Evolutionary conservation across 2,329 filamentous ascomycete genomes (phyloP), one percentile per base, ranked within the genome.

Genomic region (Colletotrichum incanum): DNA sequence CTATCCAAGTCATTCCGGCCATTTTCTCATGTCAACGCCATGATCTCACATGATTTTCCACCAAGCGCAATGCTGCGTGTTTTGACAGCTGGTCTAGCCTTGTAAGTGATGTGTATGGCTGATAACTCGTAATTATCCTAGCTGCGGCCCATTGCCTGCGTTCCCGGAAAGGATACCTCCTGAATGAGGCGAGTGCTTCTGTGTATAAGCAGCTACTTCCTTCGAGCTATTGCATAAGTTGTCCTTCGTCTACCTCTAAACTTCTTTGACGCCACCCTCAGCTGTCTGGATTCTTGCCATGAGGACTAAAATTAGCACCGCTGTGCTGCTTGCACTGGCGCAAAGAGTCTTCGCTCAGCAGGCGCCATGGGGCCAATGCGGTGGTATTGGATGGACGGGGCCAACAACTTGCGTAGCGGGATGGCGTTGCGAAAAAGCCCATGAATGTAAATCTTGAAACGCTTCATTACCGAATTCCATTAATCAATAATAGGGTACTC

Each of bases 351-450:
- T 50, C 12, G 59, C 65, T 5, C 60, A 55, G 45, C 54, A 55
- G 23, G 58, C 65, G 34, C 59, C 69, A 1, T 74, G 62, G 39
- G 72, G 72, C 37, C 70, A 74, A 47, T 73, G 72, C 28, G 72
- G 72, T 45, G 72, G 72, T 5, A 49, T 8, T 31, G 63, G 55
- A 12, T 74, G 70, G 69, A 73, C 60, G 4, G 65, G 72, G 2
- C 69, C 65, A n/a, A 70, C 70, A 28, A 69, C 49, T 1, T 74
- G 72, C 28, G 55, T 54, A 4, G 55, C 72, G 16, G 69, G 72
- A 23, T 73, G 65, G 39, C 65, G 64, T n/a, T 74, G 70, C 41
- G 39, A 63, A 31, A 61, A 58, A 52, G 45, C 61, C 16, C 61
- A 74, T 8, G 63, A 67, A 1, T 73, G 72, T 73, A n/a, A 54